Evolutionary conservation across 116 monocot genomes (phyloP), one percentile per base, ranked within the genome.

Genomic region (Dioscorea cayenensis): DNA sequence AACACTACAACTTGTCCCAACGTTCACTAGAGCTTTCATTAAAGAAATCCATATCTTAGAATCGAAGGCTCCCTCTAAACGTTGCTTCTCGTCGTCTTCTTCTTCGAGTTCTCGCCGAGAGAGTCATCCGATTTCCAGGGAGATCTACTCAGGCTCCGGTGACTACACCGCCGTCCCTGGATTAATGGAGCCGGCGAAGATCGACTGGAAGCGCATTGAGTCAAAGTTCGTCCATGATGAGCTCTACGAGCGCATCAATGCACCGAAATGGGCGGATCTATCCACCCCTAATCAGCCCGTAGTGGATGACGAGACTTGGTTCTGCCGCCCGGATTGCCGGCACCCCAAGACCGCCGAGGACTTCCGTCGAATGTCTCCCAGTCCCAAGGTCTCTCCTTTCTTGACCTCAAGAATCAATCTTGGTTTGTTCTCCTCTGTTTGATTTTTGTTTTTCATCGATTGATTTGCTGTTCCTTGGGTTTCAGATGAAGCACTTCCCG

Each of bases 281-380:
- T 63, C 85, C 49, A 48, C 52, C 22, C 80, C 81, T 69, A 55
- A 79, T 32, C 49, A 61, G 48, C 11, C 36, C 73, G 23, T 67
- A 18, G 69, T 68, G 70, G 83, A 81, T 66, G 92, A 87, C 74
- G 95, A 82, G 20, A 77, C 87, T 66, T 95, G 92, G 95, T 95
- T 95, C 80, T 95, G 95, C 77, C 95, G 92, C 70, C 82, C 95
- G 12, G 84, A 95, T 76, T 95, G 95, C 84, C 68, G 78, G 62
- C 95, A 95, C 51, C 89, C 92, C 0, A 90, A 78, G 81, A 85
- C 76, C 19, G 70, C 28, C 9, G 87, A 95, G 36, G 95, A 92
- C 63, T 95, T 89, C 78, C 72, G 71, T 19, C 32, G 48, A 25
- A 20, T 28, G 65, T 75, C 63, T 1, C 77, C 80, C 0, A 79